A percentile compares a stretch with the other conserved stretches of the same genome.
Conservation (phyloP, 331 rosid species). For the Pyrus hybrid region DNA sequence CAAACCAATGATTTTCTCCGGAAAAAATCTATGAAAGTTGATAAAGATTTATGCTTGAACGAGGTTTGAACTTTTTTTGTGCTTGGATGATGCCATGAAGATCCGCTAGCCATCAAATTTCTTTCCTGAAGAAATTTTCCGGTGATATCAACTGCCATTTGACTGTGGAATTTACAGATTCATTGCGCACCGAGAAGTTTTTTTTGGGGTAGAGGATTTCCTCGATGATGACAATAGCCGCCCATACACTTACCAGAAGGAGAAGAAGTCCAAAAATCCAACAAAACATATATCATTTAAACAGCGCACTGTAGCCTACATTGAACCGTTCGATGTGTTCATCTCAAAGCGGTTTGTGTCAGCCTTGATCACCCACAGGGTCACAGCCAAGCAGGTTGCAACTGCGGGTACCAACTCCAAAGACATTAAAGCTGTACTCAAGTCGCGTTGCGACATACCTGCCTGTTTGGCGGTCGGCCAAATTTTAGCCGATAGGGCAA, state of each 20-base stretch:
- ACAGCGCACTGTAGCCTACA: constrained; percentile 79
- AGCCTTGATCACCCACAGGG: constrained; percentile 87
- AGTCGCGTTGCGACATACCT: constrained; percentile 82
- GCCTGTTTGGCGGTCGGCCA: constrained; percentile 83
- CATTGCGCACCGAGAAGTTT: constrained; percentile 72
- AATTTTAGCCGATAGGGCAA: constrained; percentile 79
- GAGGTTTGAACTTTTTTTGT: not conserved
- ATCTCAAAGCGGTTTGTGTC: constrained; percentile 94
- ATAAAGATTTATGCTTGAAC: not conserved
- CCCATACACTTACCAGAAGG: constrained; percentile 87
- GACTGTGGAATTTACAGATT: constrained; percentile 26
- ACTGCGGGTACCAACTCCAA: constrained; percentile 98
- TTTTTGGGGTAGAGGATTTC: constrained; percentile 91
- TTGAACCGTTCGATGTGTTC: constrained; percentile 88
- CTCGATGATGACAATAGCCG: constrained; percentile 78
- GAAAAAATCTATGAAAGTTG: not conserved
- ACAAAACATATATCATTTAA: constrained; percentile 73
- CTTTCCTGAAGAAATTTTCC: not conserved
- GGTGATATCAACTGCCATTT: not conserved
- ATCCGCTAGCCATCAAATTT: not conserved
- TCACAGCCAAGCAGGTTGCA: constrained; percentile 88
- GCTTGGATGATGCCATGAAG: not conserved
- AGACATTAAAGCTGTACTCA: constrained; percentile 86
- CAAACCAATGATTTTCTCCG: not conserved
- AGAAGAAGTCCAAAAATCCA: constrained; percentile 82